Evolutionary conservation across 2,329 filamentous ascomycete species (phyloP), one percentile per base, ranked within the genome.

Genomic region (Sporothrix euskadiensis): DNA sequence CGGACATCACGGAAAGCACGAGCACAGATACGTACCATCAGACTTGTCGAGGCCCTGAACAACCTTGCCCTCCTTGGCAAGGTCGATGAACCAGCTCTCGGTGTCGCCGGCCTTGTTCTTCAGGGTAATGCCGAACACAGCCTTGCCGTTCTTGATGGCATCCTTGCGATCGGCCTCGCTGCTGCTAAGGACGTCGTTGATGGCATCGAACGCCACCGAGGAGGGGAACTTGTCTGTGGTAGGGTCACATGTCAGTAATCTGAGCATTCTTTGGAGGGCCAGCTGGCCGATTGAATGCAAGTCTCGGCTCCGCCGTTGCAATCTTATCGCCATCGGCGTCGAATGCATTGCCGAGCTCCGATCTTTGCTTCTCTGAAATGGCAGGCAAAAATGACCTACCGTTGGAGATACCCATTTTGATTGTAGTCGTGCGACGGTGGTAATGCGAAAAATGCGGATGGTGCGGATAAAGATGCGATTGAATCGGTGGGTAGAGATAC

Each of bases 11-110:
- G 19, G 22, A 4, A n/a, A n/a, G 22, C 35, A 12, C 6, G 49
- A 12, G 32, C 16, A n/a, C 32, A 35, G 16, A 66, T 30, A 39
- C 89, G 80, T 82, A 97, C 94, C 93, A 81, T 90, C 93, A 56
- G 95, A 90, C 86, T 98, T 97, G 78, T 88, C 88, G 35, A 88
- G 81, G 73, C 96, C 96, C 80, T 92, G 91, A 78, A 88, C 92
- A 57, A 97, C 94, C 73, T 88, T 88, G 76, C 96, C 96, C 75
- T 91, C 92, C 80, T 97, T 88, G 88, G 98, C 98, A 75, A 99
- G 89, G 82, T 99, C 96, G 78, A 99, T 93, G 85, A 97, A 89
- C 96, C 96, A 99, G 84, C 89, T 92, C 79, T 93, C 90, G 74
- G 90, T 90, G 82, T 94, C 89, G 78, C 93, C 94, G 32, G 87